Evolutionary conservation across 345 rosid genomes (phyloP), one percentile per base, ranked within the genome.

Genomic region (Euclidium syriacum): DNA sequence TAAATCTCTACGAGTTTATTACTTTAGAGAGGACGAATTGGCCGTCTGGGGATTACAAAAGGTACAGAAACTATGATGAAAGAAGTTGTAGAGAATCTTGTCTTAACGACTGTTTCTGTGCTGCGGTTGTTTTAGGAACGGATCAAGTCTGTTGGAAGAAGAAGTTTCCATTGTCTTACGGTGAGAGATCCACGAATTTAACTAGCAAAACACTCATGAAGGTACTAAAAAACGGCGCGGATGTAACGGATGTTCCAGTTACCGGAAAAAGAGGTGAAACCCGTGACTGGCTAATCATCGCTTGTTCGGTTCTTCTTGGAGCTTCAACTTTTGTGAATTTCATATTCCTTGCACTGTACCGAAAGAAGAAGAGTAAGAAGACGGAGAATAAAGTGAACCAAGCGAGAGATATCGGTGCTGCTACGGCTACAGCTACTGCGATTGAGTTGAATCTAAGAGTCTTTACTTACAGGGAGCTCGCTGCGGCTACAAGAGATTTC

Each of bases 61-160:
- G 12, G 12, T 78, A 55, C 39, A 0, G 3, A 3, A 14, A 23
- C 6, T 62, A 55, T 16, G 32, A 48, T 2, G 78, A 75, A 71
- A 81, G 78, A 26, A 62, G 66, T 55, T 85, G 84, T 76, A 65
- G 75, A 34, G 38, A 24, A 22, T 59, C 66, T 47, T 88, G 86
- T 72, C 51, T 83, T 72, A 38, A 2, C 7, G 91, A 79, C 54
- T 85, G 90, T 57, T 71, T 75, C n/a, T 88, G 92, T 25, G 83
- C 62, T 10, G 81, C 73, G 17, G 85, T 81, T 10, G 58, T 72
- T 41, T 69, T 38, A 8, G 65, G 65, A 51, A 8, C 15, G 0
- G 56, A 67, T 4, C 10, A 16, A 1, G 15, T 26, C 0, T 79
- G 86, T 32, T 75, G 76, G 82, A 87, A 83, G 74, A 82, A 83